Evolutionary conservation across 768 basidiomycete species (phyloP), one percentile per base, ranked within the genome.

Genomic region (Sutorius australiensis): DNA sequence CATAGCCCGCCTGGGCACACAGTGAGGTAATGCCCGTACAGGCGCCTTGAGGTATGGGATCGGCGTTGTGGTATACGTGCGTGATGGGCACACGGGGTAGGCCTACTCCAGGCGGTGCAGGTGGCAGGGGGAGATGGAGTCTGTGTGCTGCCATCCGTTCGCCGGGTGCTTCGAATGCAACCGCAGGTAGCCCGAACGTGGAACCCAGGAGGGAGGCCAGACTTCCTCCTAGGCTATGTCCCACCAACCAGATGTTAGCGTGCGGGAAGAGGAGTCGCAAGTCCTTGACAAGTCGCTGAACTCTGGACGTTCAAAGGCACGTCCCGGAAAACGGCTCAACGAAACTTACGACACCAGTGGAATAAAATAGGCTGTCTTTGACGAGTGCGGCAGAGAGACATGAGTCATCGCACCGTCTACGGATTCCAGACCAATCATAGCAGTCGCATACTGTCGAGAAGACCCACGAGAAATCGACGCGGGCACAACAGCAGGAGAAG

Each of bases 401-500:
- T 16, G 79, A 77, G 48, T 83, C 79, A 57, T 91, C 86, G 68
- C 95, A 98, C 34, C 78, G 79, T 77, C 79, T 85, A 32, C 78
- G 75, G 10, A 80, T 75, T 3, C 80, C 74, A 5, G 50, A 60
- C 66, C 66, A 66, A 0, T 57, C 53, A 66, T 84, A 94, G 72
- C 95, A 98, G 60, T 90, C 80, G 72, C 95, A 98, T 4, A 97
- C 95, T 3, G 88, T 84, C 33, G 79, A 78, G 65, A 92, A 87
- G 27, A 80, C 65, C 94, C 95, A 98, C 3, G 89, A 84, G 54
- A 93, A 78, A 68, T 91, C 89, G 33, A 95, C 88, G 31, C 84
- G 79, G 14, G 93, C 95, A 62, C 95, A 98, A 66, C 95, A 98
- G 71, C 95, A 98, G 0, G 93, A 89, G 64, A 90, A 92, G 16